Evolutionary conservation across 179 eudicot species (phyloP), one percentile per base, ranked within the genome.

Genomic region (Nepenthes alata): DNA sequence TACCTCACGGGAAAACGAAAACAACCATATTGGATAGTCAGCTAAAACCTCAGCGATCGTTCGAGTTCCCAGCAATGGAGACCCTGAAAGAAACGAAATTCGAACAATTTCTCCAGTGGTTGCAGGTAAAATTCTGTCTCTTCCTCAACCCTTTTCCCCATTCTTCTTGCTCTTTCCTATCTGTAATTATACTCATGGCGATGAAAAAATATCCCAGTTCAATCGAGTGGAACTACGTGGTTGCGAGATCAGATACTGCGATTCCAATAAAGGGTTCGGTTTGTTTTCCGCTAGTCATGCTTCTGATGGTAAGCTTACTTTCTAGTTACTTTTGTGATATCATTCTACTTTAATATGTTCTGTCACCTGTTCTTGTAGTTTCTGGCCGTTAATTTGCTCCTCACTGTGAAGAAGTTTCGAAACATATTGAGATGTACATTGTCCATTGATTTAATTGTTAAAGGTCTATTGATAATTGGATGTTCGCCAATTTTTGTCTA

Each of bases 201-300:
- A 11, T 34, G 6, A 16, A 2, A 14, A n/a, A 4, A 25, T 9
- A 7, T 3, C 35, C 5, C 51, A 91, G 96, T 67, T 86, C 12
- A 91, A 91, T 65, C 82, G 85, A 64, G 90, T 80, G 52, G 79
- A 86, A 65, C 59, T 85, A 41, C 91, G 88, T 11, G 95, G 95
- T 51, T 89, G 95, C 77, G 39, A 77, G 25, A 81, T 89, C 80
- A 86, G 80, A 70, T 84, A 78, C 83, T 81, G 79, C 55, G 82
- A 82, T 78, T 75, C 87, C 4, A 78, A 8, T 58, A 89, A 81
- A 83, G 89, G 96, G 55, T 89, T 84, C 65, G 96, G 96, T 47
- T 58, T 91, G 44, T 89, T 84, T 58, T 72, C 78, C 25, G 63
- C 85, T 55, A 35, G 68, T 58, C 67, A 65, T 64, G 74, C 53